Evolutionary conservation across 768 basidiomycete genomes (phyloP).

Genomic region (Rhizopogon salebrosus): DNA sequence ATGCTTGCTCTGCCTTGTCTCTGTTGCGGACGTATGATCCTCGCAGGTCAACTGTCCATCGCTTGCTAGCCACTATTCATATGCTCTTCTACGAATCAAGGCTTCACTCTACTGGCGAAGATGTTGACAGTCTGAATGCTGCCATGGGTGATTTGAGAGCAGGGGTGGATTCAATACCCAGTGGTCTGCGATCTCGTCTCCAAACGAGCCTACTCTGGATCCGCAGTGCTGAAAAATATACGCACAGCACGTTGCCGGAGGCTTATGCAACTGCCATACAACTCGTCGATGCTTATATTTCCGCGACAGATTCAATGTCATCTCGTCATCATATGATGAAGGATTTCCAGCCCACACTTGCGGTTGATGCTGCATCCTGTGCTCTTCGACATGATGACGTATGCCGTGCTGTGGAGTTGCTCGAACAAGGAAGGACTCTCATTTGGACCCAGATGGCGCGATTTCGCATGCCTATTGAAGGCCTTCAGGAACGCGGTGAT

Average conservation of each 20-base stretch:
- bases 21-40: no score
- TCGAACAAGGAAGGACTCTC: slow-evolving; percentile 25
- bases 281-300: no score
- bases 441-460: slow-evolving; percentile 25
- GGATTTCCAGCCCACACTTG: neutral
- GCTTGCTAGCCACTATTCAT: neutral
- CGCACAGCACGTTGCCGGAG: neutral
- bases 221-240: neutral
- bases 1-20: no score
- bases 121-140: neutral
- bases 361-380: slow-evolving; percentile 12
- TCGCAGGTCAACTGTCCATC: neutral
- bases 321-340: neutral
- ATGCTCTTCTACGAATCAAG: slow-evolving; percentile 7
- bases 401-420: no score
- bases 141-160: neutral
- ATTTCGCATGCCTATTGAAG: slow-evolving; percentile 14
- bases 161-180: neutral
- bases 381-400: slow-evolving; percentile 9
- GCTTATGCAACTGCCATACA: slow-evolving; percentile 2
- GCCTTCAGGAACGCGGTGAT: neutral
- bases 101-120: no score
- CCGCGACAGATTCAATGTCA: neutral
- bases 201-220: neutral
- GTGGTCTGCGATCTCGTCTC: no score